Base-by-base conservation (phyloP, 257 asterid genomes). In the Solanum ossicruentum region DNA sequence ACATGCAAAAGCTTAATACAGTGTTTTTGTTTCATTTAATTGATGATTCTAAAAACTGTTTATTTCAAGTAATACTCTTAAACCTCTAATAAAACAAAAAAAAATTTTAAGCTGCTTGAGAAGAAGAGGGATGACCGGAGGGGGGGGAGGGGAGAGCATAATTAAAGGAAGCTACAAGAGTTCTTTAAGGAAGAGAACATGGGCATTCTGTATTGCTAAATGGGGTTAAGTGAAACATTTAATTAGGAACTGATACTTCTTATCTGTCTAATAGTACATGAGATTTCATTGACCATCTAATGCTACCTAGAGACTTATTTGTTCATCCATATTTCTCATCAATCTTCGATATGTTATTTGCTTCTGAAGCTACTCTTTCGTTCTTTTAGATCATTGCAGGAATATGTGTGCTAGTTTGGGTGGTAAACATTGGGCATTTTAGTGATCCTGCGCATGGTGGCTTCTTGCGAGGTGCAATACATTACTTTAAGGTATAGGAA, bases 401-500 rank as follows among this genome's bases (percentile, higher is more conserved):
- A 84, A 97, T 97, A 86, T 97, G 99, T 72, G 89, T 97, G 85
- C 88, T 95, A 91, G 99, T 97, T 84, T 97, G 99, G 99, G 87
- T 95, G 81, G 99, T 97, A 88, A 97, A 97, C 91, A 97, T 97
- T 73, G 98, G 98, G 70, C 99, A 97, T 89, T 97, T 97, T 84
- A 92, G 97, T 58, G 99, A 97, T 89, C 97, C 98, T 88, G 94
- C 95, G 58, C 99, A 97, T 88, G 99, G 99, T 85, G 99, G 99
- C 75, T 91, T 96, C 92, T 83, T 96, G 69, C 92, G 91, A 84
- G 99, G 99, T 79, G 99, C 98, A 60, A 95, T 97, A 85, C 99
- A 97, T 89, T 97, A 97, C 90, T 95, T 97, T 86, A 97, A 97
- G 98, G 99, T 96, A 93, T 58, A 57, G 28, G 85, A 82, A 45